A percentile compares a stretch with the other conserved stretches of the same genome.
These are phyloP conservation scores for Flammula alnicola DNA, from an alignment of 1,284 basidiomycete genomes.

Conservation along the genomic window DNA sequence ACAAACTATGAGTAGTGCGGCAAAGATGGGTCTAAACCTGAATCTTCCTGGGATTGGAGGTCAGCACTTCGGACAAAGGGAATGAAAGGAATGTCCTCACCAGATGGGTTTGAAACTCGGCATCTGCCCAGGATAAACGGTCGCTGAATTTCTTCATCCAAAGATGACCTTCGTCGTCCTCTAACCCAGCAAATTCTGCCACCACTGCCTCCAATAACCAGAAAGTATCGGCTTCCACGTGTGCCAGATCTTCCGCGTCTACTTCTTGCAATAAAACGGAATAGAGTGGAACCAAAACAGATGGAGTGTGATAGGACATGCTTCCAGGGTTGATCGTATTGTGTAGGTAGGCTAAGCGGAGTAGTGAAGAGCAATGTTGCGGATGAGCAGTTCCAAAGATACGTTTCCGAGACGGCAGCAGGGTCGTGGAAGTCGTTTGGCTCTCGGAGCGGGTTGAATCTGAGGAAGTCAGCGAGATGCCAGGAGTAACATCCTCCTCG, in stretches of 20 bases:
- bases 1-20: no score
- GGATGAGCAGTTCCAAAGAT: slow-evolving; percentile 54
- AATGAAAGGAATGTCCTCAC: slow-evolving; percentile 42
- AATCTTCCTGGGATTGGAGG: slow-evolving; percentile 43
- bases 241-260: slow-evolving; percentile 61
- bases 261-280: slow-evolving; percentile 63
- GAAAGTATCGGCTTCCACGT: slow-evolving; percentile 79
- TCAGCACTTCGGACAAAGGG: slow-evolving; percentile 6
- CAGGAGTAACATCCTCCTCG: slow-evolving; percentile 30
- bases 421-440: slow-evolving; percentile 38
- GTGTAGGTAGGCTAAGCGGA: slow-evolving; percentile 77
- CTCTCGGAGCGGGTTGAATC: slow-evolving; percentile 24
- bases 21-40: slow-evolving; percentile 70
- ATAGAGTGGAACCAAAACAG: slow-evolving; percentile 72
- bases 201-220: slow-evolving; percentile 80
- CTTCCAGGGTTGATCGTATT: slow-evolving; percentile 74
- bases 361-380: slow-evolving; percentile 64
- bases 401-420: slow-evolving; percentile 55
- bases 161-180: slow-evolving; percentile 59
- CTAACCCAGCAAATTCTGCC: slow-evolving; percentile 72
- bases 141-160: slow-evolving; percentile 72
- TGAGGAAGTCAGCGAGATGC: slow-evolving; percentile 32
- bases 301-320: slow-evolving; percentile 67
- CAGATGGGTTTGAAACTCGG: slow-evolving; percentile 62
- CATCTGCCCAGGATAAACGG: slow-evolving; percentile 66